Evolutionary conservation across 805 yeast genomes (phyloP).

Genomic region (Candida yuanshanica): DNA sequence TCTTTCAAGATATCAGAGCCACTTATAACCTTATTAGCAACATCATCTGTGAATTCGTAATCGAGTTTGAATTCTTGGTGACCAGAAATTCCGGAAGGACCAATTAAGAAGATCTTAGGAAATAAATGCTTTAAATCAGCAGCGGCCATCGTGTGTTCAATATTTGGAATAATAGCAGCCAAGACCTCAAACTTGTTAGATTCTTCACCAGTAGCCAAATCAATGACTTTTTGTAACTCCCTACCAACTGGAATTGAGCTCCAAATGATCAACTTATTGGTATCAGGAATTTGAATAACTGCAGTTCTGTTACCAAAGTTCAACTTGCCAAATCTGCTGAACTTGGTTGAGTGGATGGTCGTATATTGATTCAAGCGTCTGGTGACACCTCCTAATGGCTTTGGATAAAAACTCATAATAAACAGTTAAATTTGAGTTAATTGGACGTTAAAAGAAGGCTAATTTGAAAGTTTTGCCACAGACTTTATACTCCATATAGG

Average conservation of each 20-base stretch:
- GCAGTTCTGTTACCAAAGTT: slow-evolving; percentile 37
- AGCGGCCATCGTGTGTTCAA: slow-evolving; percentile 62
- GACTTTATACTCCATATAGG: no score
- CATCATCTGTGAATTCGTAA: slow-evolving; percentile 27
- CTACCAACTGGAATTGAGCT: slow-evolving; percentile 52
- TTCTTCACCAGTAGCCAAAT: slow-evolving; percentile 28
- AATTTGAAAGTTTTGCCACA: no score
- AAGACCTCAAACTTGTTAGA: slow-evolving; percentile 33
- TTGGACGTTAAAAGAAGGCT: no score
- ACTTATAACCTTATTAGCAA: slow-evolving; percentile 32
- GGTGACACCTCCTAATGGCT: slow-evolving; percentile 34
- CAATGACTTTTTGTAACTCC: slow-evolving; percentile 36
- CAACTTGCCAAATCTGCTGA: slow-evolving; percentile 24
- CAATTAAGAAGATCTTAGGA: slow-evolving; percentile 50
- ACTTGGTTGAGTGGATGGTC: slow-evolving; percentile 31
- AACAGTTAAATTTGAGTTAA: not conserved
- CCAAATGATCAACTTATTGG: slow-evolving; percentile 42
- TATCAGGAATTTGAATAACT: slow-evolving; percentile 24
- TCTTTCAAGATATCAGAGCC: slow-evolving; percentile 31
- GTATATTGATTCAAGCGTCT: slow-evolving; percentile 28
- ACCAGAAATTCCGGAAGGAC: slow-evolving; percentile 35
- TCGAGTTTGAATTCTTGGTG: slow-evolving; percentile 35
- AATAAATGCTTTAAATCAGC: slow-evolving; percentile 41
- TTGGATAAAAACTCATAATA: slow-evolving; percentile 23
- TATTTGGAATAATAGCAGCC: slow-evolving; percentile 56